Percentiles rank a stretch among this genome's conserved stretches.
These are phyloP conservation scores for Chlorella sorokiniana DNA, from an alignment of 139 green algal species.

Conservation along the genomic window DNA sequence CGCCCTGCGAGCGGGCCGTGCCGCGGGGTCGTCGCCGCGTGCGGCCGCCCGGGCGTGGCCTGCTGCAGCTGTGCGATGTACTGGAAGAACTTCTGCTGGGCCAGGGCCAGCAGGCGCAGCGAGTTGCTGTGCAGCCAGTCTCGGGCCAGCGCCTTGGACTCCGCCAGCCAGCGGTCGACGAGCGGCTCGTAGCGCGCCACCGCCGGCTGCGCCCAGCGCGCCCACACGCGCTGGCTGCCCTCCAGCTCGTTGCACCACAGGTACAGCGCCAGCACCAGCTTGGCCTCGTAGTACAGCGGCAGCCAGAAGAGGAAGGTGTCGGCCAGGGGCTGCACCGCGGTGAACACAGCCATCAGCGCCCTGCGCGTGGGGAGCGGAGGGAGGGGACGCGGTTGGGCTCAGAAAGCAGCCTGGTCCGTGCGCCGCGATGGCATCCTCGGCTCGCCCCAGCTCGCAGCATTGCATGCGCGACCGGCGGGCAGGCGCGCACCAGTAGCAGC, in stretches of 20 bases:
- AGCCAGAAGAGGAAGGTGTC: conserved; percentile 62
- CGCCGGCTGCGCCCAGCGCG: conserved; percentile 20
- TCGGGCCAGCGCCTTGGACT: conserved; percentile 6
- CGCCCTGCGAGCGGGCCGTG: not conserved
- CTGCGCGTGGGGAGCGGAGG: not conserved
- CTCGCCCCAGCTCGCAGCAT: too few relatives aligned
- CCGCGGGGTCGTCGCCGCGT: not conserved
- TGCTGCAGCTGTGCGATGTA: conserved; percentile 23
- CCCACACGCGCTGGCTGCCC: conserved; percentile 23
- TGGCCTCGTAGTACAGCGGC: conserved; percentile 64
- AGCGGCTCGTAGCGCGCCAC: conserved; percentile 34
- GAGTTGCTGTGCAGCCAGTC: conserved; percentile 27
- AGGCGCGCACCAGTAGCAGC: conserved; percentile 57
- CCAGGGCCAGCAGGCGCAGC: conserved; percentile 15
- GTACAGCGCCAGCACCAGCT: conserved; percentile 60
- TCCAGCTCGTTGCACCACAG: conserved; percentile 52
- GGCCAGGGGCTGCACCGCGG: conserved; percentile 36
- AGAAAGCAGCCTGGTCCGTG: too few relatives aligned
- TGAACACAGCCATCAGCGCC: conserved; percentile 11
- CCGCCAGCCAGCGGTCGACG: conserved; percentile 31
- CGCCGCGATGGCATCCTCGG: too few relatives aligned
- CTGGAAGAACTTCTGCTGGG: conserved; percentile 10
- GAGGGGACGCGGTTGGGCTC: not conserved
- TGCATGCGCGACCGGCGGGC: not conserved
- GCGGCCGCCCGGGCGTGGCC: conserved; percentile 6